These are phyloP conservation scores for Closterium sp. DNA, from an alignment of 139 green algal genomes.

Conservation along the genomic window DNA sequence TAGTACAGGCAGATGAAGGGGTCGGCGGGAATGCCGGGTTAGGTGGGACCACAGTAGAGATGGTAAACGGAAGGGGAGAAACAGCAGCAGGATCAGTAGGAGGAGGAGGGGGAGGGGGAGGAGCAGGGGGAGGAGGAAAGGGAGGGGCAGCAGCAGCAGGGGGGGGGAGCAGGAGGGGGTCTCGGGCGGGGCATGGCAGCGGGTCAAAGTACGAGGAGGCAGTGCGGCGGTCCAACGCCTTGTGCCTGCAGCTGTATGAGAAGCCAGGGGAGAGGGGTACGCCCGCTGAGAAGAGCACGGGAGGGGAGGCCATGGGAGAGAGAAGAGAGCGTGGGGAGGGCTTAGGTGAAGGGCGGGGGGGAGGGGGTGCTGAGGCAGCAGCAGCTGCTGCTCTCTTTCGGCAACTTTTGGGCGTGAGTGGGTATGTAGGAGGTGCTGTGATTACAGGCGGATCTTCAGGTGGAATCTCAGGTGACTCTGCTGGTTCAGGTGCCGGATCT, in stretches of 20 bases:
- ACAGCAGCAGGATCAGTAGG: background rate
- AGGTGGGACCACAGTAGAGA: background rate
- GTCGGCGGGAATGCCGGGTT: background rate
- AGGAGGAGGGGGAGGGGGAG: background rate
- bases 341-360: too few species aligned
- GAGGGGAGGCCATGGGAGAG: too few species aligned
- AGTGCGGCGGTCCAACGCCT: conserved; percentile 13
- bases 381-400: too few species aligned
- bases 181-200: background rate
- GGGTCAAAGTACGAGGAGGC: background rate
- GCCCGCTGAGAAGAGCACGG: too few species aligned
- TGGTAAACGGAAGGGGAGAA: background rate
- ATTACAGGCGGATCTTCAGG: too few species aligned
- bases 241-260: conserved; percentile 37
- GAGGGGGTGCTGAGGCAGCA: too few species aligned
- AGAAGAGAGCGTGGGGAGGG: too few species aligned
- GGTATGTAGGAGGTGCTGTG: too few species aligned
- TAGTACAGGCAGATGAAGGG: background rate
- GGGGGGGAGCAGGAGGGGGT: background rate
- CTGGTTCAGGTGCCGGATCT: too few species aligned
- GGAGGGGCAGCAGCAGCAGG: background rate
- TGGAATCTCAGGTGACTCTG: too few species aligned
- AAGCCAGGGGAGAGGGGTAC: background rate
- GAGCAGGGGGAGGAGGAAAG: background rate
- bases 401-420: too few species aligned